Percentiles rank a stretch among this genome's conserved stretches.
Evolutionary conservation across 495 filamentous ascomycete species (phyloP).

Genomic region (Emericellopsis terricola): DNA sequence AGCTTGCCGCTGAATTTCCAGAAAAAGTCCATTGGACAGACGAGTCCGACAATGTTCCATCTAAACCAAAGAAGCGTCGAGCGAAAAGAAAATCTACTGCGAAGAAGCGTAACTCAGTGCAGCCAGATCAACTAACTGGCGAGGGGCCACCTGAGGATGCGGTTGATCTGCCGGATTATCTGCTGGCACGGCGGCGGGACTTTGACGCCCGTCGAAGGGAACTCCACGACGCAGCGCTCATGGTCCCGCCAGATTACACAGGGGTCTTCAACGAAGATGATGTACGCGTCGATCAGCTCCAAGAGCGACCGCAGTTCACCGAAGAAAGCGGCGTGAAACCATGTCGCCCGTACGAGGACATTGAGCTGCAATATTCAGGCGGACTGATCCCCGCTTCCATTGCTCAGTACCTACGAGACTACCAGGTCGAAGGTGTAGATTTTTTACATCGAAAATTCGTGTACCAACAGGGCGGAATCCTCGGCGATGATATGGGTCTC

Average conservation of each 20-base stretch:
- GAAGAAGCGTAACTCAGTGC: slow-evolving; percentile 8
- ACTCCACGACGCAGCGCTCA: slow-evolving; percentile 49
- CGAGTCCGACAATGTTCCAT: slow-evolving; percentile 15
- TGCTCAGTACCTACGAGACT: slow-evolving; percentile 81
- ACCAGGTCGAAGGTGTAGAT: slow-evolving; percentile 70
- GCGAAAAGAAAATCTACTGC: slow-evolving; percentile 9
- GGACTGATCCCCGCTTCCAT: slow-evolving; percentile 81
- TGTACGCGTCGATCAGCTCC: slow-evolving; percentile 40
- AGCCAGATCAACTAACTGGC: slow-evolving; percentile 1
- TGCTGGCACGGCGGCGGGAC: slow-evolving; percentile 31
- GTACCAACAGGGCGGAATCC: slow-evolving; percentile 77
- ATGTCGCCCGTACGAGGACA: slow-evolving; percentile 52
- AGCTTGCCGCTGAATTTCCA: slow-evolving; percentile 8
- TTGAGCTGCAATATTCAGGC: slow-evolving; percentile 52
- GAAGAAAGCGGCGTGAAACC: slow-evolving; percentile 32
- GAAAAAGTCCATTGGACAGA: slow-evolving; percentile 24
- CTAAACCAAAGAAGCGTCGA: slow-evolving; percentile 16
- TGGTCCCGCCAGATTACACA: slow-evolving; percentile 62
- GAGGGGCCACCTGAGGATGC: slow-evolving; percentile 10
- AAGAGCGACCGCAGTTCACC: slow-evolving; percentile 55
- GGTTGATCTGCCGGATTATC: slow-evolving; percentile 24
- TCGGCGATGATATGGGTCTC: slow-evolving; percentile 93
- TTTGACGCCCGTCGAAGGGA: slow-evolving; percentile 39
- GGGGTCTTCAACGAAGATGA: slow-evolving; percentile 80
- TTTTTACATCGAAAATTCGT: slow-evolving; percentile 86